phyloP scores from a whole-genome alignment of 192 early-diverging fungal genomes.

The Umbelopsis sp. region DNA sequence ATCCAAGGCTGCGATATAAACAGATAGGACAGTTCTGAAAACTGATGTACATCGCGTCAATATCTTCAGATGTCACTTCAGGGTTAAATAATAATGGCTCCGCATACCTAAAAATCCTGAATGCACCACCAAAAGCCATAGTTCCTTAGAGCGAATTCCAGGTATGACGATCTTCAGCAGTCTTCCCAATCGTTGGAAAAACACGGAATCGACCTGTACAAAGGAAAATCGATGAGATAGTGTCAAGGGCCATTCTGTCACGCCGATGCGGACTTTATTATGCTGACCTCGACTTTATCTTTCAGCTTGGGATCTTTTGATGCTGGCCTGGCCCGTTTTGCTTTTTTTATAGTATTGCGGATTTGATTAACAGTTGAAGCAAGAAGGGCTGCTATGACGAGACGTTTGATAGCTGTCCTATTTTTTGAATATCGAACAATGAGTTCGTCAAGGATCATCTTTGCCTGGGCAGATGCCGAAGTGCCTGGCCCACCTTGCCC shows the following conservation, averaged over 20 bases:
- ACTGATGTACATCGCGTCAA: conserved; percentile 39
- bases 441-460: neutral
- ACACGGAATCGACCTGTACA: conserved; percentile 53
- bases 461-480: neutral
- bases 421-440: conserved; percentile 1
- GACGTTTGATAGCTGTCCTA: conserved; percentile 1
- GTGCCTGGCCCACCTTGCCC: neutral
- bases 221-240: neutral
- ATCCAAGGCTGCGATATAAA: conserved; percentile 88
- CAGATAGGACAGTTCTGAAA: conserved; percentile 85
- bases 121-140: conserved; percentile 82
- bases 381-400: neutral
- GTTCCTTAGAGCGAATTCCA: conserved; percentile 80
- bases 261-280: neutral
- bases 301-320: conserved; percentile 14
- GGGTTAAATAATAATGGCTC: neutral
- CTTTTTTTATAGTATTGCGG: neutral
- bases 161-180: conserved; percentile 86
- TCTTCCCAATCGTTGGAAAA: conserved; percentile 59
- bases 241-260: neutral
- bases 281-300: conserved; percentile 39
- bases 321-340: neutral
- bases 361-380: conserved; percentile 12
- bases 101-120: conserved; percentile 73
- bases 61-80: neutral